Base-by-base conservation (phyloP, 106 monocot genomes). In the Allium fistulosum region DNA sequence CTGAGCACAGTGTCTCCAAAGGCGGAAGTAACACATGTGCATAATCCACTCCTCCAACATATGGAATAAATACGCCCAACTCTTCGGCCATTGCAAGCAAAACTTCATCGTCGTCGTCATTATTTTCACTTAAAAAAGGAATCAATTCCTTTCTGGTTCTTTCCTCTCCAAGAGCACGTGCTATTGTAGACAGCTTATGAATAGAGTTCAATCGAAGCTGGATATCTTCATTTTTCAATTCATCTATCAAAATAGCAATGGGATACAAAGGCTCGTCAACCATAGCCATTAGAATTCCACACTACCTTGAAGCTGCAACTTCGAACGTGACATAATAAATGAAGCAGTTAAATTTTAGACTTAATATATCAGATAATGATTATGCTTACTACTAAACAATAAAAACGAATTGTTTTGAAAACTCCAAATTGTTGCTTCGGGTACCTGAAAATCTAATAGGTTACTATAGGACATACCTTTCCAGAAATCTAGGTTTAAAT, bases 31-130 rank as follows among this genome's bases (percentile, higher is more conserved):
- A 75, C 48, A 90, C 90, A 80, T 84, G 86, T 61, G 90, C 84
- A 81, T 84, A 74, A 9, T 94, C 94, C 37, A 90, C 78, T 9
- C 94, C 94, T 17, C 94, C 94, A 69, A 94, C 87, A 82, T 94
- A 94, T 56, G 94, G 94, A 78, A 94, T 94, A 63, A 94, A 94
- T 14, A 87, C 94, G 0, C 94, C 94, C 61, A 94, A 65, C 58
- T 94, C 94, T 74, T 90, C 94, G 3, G 94, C 94, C 94, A 90
- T 94, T 55, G 94, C 94, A 78, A 90, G 94, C 75, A 94, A 90
- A 62, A 94, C 94, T 72, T 94, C 94, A 66, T 94, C 94, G 63
- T 94, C 94, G 11, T 94, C 94, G 11, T 94, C 94, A 72, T 87
- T 94, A 68, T 94, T 94, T 74, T 94, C 94, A 76, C 84, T 87